A percentile compares a stretch with the other conserved stretches of the same genome.
phyloP scores from a whole-genome alignment of 2,329 filamentous ascomycete genomes.

The Magnaporthales sp. region DNA sequence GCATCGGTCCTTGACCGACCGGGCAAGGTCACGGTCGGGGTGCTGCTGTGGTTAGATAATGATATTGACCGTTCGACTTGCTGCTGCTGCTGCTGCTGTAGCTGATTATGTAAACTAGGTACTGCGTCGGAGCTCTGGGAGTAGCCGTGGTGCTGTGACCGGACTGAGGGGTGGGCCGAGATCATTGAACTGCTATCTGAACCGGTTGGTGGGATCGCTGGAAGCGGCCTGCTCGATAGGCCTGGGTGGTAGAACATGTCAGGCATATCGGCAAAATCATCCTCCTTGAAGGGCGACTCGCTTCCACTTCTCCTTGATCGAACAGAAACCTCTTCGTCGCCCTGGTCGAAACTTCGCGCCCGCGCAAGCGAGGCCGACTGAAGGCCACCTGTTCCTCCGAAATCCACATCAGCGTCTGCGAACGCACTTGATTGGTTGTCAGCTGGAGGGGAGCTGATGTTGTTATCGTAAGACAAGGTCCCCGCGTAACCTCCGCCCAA shows the following conservation, averaged over 20 bases:
- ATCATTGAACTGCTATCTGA: constrained; percentile 49
- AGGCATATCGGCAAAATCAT: constrained; percentile 46
- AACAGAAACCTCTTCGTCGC: constrained; percentile 64
- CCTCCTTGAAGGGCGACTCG: constrained; percentile 60
- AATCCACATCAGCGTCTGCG: constrained; percentile 67
- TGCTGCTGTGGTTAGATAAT: constrained; percentile 70
- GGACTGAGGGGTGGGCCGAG: constrained; percentile 35
- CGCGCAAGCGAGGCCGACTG: constrained; percentile 54
- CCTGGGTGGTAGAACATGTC: constrained; percentile 94
- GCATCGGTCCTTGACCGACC: constrained; percentile 91
- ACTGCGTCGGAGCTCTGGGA: constrained; percentile 35
- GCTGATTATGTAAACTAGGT: constrained; percentile 36
- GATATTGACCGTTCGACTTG: constrained; percentile 68
- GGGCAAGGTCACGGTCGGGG: constrained; percentile 71
- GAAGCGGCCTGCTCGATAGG: constrained; percentile 56
- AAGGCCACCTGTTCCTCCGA: constrained; percentile 81
- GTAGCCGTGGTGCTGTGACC: constrained; percentile 38
- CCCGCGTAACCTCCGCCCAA: constrained; percentile 64
- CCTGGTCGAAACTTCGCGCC: constrained; percentile 80
- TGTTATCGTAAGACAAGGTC: constrained; percentile 40
- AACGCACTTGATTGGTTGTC: constrained; percentile 33
- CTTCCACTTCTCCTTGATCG: constrained; percentile 48
- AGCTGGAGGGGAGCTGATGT: constrained; percentile 37
- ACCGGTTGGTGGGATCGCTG: constrained; percentile 45
- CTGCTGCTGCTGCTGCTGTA: constrained; percentile 24